phyloP scores from a whole-genome alignment of 257 asterid species.

The Gentiana straminea region DNA sequence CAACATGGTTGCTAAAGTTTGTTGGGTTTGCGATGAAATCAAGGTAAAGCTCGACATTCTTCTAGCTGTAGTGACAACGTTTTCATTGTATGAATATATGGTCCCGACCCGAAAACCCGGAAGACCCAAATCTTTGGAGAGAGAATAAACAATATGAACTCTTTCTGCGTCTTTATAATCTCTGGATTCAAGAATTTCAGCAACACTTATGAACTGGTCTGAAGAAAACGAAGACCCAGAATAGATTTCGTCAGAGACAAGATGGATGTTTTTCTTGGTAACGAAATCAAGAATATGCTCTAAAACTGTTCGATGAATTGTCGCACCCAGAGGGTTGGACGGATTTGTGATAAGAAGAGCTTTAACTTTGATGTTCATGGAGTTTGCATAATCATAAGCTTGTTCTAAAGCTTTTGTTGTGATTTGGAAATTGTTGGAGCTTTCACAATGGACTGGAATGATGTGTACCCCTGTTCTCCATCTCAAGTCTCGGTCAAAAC shows the following conservation, averaged over 20 bases:
- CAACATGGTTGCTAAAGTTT: constrained; percentile 28
- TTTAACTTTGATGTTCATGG: constrained; percentile 24
- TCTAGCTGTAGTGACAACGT: constrained; percentile 35
- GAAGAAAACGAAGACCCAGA: constrained; percentile 35
- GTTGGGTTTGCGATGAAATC: constrained; percentile 42
- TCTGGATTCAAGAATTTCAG: constrained; percentile 27
- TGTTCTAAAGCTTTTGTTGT: constrained; percentile 26
- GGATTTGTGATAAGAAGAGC: constrained; percentile 42
- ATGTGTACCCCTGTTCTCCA: constrained; percentile 49
- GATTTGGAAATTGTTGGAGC: constrained; percentile 34
- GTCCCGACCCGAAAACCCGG: constrained; percentile 47
- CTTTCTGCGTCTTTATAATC: constrained; percentile 17
- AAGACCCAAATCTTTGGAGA: constrained; percentile 41
- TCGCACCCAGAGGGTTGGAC: constrained; percentile 41
- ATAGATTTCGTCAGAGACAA: constrained; percentile 41
- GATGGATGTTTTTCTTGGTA: constrained; percentile 26
- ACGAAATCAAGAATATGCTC: constrained; percentile 27
- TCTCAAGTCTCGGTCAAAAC: constrained; percentile 44
- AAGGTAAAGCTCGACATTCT: constrained; percentile 45
- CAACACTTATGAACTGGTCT: constrained; percentile 26
- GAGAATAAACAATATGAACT: constrained; percentile 40
- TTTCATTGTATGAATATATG: constrained; percentile 33
- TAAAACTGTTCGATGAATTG: constrained; percentile 20
- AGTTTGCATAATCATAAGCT: constrained; percentile 26
- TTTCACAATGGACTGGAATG: constrained; percentile 32